Evolutionary conservation across 2,329 filamentous ascomycete genomes (phyloP).

Genomic region (Colletotrichum caudatum): DNA sequence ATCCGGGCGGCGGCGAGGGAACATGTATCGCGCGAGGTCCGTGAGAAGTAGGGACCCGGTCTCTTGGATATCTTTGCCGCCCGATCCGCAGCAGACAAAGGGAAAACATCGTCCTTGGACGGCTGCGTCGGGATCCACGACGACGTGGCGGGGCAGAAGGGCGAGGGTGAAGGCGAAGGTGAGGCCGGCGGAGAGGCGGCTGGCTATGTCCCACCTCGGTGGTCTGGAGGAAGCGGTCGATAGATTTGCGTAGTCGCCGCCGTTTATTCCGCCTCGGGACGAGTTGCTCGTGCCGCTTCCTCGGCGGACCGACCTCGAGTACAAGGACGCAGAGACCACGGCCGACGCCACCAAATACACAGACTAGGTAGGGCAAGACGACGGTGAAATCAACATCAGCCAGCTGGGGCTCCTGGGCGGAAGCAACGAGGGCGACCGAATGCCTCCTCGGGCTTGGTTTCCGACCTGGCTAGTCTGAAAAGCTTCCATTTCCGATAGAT

Average conservation of each 20-base stretch:
- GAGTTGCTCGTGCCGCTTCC: no score
- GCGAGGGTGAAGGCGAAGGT: constrained; percentile 13
- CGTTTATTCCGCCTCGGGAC: no score
- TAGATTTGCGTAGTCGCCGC: background rate
- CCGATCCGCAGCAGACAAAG: background rate
- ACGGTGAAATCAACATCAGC: no score
- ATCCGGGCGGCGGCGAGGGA: background rate
- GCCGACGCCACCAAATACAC: no score
- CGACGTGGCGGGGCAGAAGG: constrained; percentile 16
- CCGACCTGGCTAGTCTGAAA: no score
- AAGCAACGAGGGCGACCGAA: no score
- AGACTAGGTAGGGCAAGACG: no score
- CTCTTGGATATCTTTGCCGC: background rate
- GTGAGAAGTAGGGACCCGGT: background rate
- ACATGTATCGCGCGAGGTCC: background rate
- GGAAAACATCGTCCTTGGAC: constrained; percentile 7
- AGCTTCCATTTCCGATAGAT: no score
- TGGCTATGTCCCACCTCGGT: background rate
- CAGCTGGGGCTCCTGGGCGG: no score
- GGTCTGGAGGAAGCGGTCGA: background rate
- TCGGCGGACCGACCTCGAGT: no score
- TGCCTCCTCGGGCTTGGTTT: no score
- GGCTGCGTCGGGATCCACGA: constrained; percentile 4
- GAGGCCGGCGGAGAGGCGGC: constrained; percentile 15
- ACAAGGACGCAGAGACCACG: no score